Evolutionary conservation across 805 yeast species (phyloP).

Genomic region (Trichomonascus vanleenenianus): DNA sequence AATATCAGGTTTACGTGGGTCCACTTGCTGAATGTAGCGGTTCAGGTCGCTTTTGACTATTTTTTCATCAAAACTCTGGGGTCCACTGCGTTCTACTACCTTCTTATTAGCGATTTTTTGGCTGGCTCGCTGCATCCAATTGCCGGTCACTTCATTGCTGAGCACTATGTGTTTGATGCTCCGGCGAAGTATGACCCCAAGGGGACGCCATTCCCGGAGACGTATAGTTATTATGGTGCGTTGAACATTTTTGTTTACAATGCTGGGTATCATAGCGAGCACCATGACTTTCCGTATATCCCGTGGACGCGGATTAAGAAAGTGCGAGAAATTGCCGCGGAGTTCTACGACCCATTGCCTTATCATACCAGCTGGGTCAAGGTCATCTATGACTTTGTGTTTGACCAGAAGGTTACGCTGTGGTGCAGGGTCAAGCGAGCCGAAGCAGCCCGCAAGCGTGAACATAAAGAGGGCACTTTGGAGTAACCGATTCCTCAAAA

Average conservation of each 20-base stretch:
- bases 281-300: slow-evolving; percentile 89
- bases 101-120: slow-evolving; percentile 67
- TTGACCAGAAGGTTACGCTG: slow-evolving; percentile 57
- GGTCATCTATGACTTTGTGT: slow-evolving; percentile 64
- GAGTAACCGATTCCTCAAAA: too few relatives aligned
- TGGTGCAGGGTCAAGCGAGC: slow-evolving; percentile 75
- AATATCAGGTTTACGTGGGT: slow-evolving; percentile 64
- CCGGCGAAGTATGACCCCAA: slow-evolving; percentile 33
- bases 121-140: slow-evolving; percentile 92
- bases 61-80: slow-evolving; percentile 58
- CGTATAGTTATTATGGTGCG: slow-evolving; percentile 81
- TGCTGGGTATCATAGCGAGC: slow-evolving; percentile 91
- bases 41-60: slow-evolving; percentile 52
- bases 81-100: slow-evolving; percentile 52
- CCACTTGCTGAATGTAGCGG: slow-evolving; percentile 58
- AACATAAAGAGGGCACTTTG: slow-evolving; percentile 1
- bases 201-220: slow-evolving; percentile 46
- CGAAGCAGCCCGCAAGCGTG: slow-evolving; percentile 7
- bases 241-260: slow-evolving; percentile 79
- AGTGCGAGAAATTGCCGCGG: slow-evolving; percentile 59
- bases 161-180: slow-evolving; percentile 72
- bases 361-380: slow-evolving; percentile 69
- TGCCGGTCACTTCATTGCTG: slow-evolving; percentile 95
- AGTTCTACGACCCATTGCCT: slow-evolving; percentile 78
- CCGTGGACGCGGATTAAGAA: slow-evolving; percentile 79